Base-by-base conservation (phyloP, 1,284 basidiomycete genomes). In the Trichosporon asahii region DNA sequence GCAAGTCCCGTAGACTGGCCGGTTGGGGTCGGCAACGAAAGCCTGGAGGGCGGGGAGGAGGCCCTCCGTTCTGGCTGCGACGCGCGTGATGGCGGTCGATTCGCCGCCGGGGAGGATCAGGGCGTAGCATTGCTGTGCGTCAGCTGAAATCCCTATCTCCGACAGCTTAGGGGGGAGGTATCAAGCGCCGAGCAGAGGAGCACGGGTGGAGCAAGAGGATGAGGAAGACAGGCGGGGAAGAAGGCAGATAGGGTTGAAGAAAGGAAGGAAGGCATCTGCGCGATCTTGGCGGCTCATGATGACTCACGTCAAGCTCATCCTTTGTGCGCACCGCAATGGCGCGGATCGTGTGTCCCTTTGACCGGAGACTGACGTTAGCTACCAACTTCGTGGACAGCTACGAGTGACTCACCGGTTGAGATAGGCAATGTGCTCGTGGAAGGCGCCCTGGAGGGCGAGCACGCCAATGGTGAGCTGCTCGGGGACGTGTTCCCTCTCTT, bases 1-100 rank as follows among this genome's bases (percentile, higher is more conserved):
- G 82, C 96, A 99, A 0, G 95, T 98, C 2, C 96, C 96, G 93
- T 94, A 99, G 0, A 95, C 89, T 0, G 93, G 90, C 76, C 90
- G 92, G 0, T 80, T 61, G 1, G 82, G 79, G 72, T 86, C 78
- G 84, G 86, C 67, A 86, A 85, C 83, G 90, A 86, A 98, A 55
- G 88, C 86, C 53, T 88, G 87, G 5, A 99, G 86, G 1, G 93
- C 93, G 29, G 92, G 90, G 12, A 94, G 82, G 57, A 99, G 86
- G 0, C 92, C 92, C 0, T 90, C 88, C 0, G 93, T 87, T 55
- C 89, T 88, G 2, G 93, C 91, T 1, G 98, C 87, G 31, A 98
- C 86, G 0, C 92, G 76, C 12, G 78, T 91, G 73, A 98, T 98
- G 1, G 95, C 94, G 1, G 96, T 98, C 1, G 93, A 95, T 85